Percentiles rank a stretch among this genome's conserved stretches.
phyloP scores from a whole-genome alignment of 2,329 filamentous ascomycete genomes.

The Gyromitra esculenta region DNA sequence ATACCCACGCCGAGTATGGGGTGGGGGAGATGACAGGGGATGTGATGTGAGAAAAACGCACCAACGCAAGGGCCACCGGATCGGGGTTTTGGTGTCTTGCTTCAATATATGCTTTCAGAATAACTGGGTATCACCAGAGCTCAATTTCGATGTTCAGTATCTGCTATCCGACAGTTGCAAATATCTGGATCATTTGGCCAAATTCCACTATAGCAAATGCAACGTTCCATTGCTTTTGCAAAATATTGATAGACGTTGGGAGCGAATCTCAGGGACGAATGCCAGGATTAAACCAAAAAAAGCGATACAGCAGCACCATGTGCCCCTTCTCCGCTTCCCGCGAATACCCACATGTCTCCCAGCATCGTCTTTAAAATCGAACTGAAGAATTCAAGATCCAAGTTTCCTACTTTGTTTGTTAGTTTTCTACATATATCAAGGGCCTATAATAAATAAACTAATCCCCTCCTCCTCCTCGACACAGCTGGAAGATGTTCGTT shows the following conservation, averaged over 20 bases:
- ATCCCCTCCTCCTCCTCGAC: background rate
- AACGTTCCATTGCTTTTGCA: background rate
- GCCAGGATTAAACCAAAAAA: constrained; percentile 12
- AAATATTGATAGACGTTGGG: background rate
- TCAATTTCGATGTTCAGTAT: background rate
- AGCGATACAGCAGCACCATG: background rate
- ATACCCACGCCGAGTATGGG: constrained; percentile 17
- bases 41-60: constrained; percentile 24
- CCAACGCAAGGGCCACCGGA: constrained; percentile 29
- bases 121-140: constrained; percentile 8
- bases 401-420: background rate
- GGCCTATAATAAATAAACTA: constrained; percentile 5
- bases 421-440: constrained; percentile 3
- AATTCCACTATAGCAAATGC: background rate
- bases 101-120: constrained; percentile 10
- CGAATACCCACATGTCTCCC: background rate
- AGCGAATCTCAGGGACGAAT: constrained; percentile 15
- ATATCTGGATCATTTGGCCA: background rate
- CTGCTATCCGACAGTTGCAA: background rate
- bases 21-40: constrained; percentile 21
- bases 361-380: background rate
- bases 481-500: constrained; percentile 3
- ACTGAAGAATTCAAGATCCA: background rate
- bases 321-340: background rate
- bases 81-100: constrained; percentile 29